These are phyloP conservation scores for Colletotrichum incanum DNA, from an alignment of 2,329 filamentous ascomycete genomes.

Conservation along the genomic window DNA sequence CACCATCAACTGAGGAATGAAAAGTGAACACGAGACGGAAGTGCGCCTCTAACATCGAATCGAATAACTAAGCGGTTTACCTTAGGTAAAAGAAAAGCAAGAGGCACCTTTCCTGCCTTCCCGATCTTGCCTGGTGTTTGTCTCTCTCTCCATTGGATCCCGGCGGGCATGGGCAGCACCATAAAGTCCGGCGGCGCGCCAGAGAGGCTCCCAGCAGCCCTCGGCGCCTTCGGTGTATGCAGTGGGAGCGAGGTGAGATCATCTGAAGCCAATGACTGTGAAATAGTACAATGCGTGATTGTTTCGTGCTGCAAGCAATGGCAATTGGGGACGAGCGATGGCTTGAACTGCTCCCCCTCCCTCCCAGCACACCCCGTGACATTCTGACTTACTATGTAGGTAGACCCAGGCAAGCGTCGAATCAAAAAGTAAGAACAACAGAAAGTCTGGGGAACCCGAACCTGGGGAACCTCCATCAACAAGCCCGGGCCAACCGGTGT, in stretches of 20 bases:
- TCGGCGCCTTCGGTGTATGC: conserved; percentile 23
- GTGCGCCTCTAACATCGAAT: conserved; percentile 15
- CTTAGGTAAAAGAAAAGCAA: conserved; percentile 19
- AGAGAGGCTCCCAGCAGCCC: conserved; percentile 8
- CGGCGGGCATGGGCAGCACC: background rate
- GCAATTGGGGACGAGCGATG: background rate
- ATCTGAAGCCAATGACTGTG: conserved; percentile 2
- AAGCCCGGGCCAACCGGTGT: conserved; percentile 23
- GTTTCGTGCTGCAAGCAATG: conserved; percentile 1
- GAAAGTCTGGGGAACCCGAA: conserved; percentile 10
- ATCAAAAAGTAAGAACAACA: background rate
- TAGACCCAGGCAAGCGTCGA: background rate
- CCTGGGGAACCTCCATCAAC: background rate
- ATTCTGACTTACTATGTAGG: background rate
- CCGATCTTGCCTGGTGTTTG: conserved; percentile 25
- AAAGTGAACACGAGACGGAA: conserved; percentile 17
- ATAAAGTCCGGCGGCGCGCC: conserved; percentile 13
- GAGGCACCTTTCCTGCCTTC: conserved; percentile 18
- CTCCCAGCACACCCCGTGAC: background rate
- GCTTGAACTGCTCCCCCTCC: background rate
- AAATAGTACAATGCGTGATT: background rate
- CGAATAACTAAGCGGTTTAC: conserved; percentile 16
- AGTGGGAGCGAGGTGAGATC: conserved; percentile 19
- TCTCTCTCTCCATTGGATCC: conserved; percentile 6
- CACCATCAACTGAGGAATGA: background rate